Evolutionary conservation across 169 alveolate genomes (phyloP).

Genomic region (Ichthyophthirius multifiliis): DNA sequence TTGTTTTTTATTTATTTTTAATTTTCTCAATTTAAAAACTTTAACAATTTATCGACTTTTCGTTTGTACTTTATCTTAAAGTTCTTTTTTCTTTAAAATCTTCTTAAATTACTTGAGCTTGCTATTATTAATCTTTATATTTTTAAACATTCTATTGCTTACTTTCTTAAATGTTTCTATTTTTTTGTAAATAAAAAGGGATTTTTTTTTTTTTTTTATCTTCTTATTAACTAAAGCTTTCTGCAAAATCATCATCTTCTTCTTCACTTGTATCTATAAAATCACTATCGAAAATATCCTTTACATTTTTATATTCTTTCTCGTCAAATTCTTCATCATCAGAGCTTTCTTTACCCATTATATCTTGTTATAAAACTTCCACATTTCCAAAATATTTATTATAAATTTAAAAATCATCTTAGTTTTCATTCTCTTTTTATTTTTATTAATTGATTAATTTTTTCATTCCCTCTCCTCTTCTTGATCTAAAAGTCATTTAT

Average conservation of each 20-base stretch:
- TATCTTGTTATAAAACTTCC: neutral
- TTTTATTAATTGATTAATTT: neutral
- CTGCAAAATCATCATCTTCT: neutral
- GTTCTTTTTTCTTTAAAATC: neutral
- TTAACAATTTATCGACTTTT: neutral
- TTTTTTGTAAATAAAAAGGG: neutral
- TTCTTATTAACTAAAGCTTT: neutral
- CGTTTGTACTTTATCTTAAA: neutral
- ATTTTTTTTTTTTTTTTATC: conserved; percentile 5
- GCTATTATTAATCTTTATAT: neutral
- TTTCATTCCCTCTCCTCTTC: conserved; percentile 7
- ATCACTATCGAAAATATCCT: conserved; percentile 6
- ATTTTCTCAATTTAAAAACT: neutral
- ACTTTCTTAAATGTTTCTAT: neutral
- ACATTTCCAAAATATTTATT: conserved; percentile 1
- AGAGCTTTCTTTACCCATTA: neutral
- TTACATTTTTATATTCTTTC: neutral
- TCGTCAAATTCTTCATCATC: conserved; percentile 1
- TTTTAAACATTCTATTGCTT: neutral
- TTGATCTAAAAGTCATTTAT: neutral
- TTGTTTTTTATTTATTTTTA: neutral
- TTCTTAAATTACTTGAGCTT: too few relatives aligned
- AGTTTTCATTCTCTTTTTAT: neutral
- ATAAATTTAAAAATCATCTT: neutral
- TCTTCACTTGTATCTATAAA: neutral